A percentile compares a stretch with the other conserved stretches of the same genome.
Conservation (phyloP, 257 asterid genomes). For the Nicotiana tomentosiformis region DNA sequence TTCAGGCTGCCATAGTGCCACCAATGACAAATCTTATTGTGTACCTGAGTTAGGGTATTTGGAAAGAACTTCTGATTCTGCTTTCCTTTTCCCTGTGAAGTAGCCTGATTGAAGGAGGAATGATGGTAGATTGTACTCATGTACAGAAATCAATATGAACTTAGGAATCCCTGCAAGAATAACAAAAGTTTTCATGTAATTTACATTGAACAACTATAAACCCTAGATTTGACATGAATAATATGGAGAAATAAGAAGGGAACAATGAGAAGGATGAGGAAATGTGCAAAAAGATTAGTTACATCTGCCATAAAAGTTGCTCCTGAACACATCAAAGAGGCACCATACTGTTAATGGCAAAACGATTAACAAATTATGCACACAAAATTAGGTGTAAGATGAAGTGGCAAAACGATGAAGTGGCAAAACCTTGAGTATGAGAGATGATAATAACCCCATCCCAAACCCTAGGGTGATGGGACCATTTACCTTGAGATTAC, state of each 20-base stretch:
- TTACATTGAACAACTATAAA: not conserved
- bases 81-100: slow-evolving; percentile 94
- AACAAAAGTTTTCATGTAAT: not conserved
- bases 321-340: not conserved
- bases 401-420: not conserved
- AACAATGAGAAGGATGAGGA: not conserved
- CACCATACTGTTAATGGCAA: not conserved
- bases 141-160: slow-evolving; percentile 93
- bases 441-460: not conserved
- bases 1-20: not conserved
- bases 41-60: slow-evolving; percentile 84
- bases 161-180: slow-evolving; percentile 65
- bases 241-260: not conserved
- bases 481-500: too few relatives aligned
- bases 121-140: slow-evolving; percentile 89
- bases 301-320: not conserved
- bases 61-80: slow-evolving; percentile 91
- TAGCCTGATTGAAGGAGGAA: slow-evolving; percentile 72
- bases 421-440: not conserved
- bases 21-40: not conserved
- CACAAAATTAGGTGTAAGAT: not conserved
- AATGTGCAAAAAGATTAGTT: not conserved
- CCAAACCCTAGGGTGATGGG: too few relatives aligned
- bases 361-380: not conserved
- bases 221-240: not conserved